Conservation (phyloP, 2,329 filamentous ascomycete genomes). For the Claviceps sp. region DNA sequence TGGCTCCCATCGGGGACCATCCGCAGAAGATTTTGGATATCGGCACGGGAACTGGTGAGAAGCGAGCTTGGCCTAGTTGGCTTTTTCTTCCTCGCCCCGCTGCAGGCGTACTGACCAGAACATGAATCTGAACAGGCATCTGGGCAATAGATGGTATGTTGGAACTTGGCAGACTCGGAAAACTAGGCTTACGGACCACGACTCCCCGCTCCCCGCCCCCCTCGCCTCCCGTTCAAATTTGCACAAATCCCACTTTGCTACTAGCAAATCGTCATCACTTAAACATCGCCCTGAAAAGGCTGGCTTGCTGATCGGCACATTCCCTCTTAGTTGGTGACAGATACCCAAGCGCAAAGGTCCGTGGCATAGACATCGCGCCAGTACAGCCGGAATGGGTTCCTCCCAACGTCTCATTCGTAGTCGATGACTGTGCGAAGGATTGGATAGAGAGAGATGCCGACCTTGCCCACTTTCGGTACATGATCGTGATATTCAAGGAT, state of each 20-base stretch:
- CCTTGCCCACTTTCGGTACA: conserved; percentile 17
- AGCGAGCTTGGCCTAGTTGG: background rate
- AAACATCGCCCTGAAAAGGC: too few species aligned
- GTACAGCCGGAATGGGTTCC: conserved; percentile 27
- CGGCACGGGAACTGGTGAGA: conserved; percentile 17
- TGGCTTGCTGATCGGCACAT: background rate
- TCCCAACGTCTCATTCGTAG: conserved; percentile 25
- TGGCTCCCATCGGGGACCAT: conserved; percentile 25
- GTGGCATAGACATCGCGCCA: conserved; percentile 25
- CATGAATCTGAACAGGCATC: conserved; percentile 3
- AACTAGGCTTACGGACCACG: background rate
- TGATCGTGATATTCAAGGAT: conserved; percentile 9
- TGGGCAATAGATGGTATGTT: conserved; percentile 7
- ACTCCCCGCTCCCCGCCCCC: too few species aligned
- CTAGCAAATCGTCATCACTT: too few species aligned
- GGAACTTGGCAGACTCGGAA: background rate
- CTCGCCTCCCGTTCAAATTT: background rate
- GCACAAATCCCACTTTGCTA: too few species aligned
- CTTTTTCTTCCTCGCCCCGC: too few species aligned
- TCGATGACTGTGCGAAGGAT: conserved; percentile 21
- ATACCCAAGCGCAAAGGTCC: conserved; percentile 22
- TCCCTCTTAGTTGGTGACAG: conserved; percentile 9
- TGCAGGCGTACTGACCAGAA: background rate
- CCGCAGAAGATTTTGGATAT: conserved; percentile 25
- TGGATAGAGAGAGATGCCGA: conserved; percentile 16